Base-by-base conservation (phyloP, 176 grass and related monocot genomes). In the Olyra latifolia region DNA sequence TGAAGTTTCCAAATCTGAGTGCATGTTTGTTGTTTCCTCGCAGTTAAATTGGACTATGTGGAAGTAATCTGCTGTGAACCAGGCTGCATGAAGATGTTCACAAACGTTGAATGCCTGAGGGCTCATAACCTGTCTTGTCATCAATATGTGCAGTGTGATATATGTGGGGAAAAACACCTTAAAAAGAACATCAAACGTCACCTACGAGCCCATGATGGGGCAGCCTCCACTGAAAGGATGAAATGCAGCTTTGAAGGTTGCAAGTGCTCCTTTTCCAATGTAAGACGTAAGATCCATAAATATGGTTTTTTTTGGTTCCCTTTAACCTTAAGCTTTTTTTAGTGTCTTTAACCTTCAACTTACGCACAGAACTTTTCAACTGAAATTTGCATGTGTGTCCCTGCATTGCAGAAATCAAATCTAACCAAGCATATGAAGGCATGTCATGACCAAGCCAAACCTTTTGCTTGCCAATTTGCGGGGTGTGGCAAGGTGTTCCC, bases 111-210 rank as follows among this genome's bases (percentile, higher is more conserved):
- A 81, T 94, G 86, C 52, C 55, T 89, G 46, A 89, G 16, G 74
- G 76, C 83, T 84, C 92, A 87, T 86, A 82, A 42, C 57, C 89
- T 55, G 66, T 86, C 75, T 17, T 83, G 85, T 38, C 92, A 91
- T 82, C 86, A 62, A 48, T 29, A 84, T 75, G 42, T 88, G 78
- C 22, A 71, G 0, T 94, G 92, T 82, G 83, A 74, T 35, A 45
- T 84, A 16, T 94, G 92, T 77, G 83, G 83, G 11, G 75, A 76
- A 41, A 86, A 89, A 76, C 76, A 94, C 23, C 60, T 87, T 53
- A 94, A 87, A 86, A 94, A 88, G 63, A 94, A 94, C 76, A 78
- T 94, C 39, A 88, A 90, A 75, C 70, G 87, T 10, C 88, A 93
- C 8, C 61, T 76, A 41, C 39, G 71, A 55, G 46, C 19, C 15